Evolutionary conservation across 805 yeast species (phyloP).

Genomic region (Ogataea allantospora): DNA sequence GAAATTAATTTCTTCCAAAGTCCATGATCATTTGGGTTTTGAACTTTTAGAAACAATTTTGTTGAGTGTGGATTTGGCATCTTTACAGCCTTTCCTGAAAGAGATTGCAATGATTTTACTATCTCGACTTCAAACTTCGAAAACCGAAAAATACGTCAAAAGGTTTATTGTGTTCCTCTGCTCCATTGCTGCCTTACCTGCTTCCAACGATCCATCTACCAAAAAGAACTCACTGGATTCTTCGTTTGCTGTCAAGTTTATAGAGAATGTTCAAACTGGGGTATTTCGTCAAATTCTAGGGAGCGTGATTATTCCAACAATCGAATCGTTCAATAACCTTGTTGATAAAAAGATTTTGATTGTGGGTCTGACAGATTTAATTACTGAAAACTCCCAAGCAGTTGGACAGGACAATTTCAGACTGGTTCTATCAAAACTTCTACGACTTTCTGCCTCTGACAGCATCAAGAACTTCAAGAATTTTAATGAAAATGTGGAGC

Average conservation of each 20-base stretch:
- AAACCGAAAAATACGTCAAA: constrained; percentile 79
- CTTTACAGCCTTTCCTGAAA: constrained; percentile 53
- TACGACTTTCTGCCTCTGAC: constrained; percentile 36
- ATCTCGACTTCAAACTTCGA: constrained; percentile 74
- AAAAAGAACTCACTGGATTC: constrained; percentile 29
- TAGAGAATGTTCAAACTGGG: constrained; percentile 71
- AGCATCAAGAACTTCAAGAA: constrained; percentile 34
- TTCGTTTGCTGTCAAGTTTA: constrained; percentile 54
- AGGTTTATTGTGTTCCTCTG: constrained; percentile 64
- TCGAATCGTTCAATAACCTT: constrained; percentile 41
- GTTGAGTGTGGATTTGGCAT: constrained; percentile 48
- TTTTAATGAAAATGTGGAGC: constrained; percentile 40
- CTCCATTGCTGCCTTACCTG: constrained; percentile 26
- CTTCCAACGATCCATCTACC: constrained; percentile 24
- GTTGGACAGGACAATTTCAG: constrained; percentile 40
- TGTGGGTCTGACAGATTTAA: constrained; percentile 47
- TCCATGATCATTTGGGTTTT: constrained; percentile 79
- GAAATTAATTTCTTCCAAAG: constrained; percentile 80
- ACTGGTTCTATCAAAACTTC: constrained; percentile 42
- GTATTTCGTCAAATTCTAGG: constrained; percentile 50
- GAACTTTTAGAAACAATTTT: constrained; percentile 76
- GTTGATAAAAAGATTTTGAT: constrained; percentile 46
- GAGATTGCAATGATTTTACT: constrained; percentile 75
- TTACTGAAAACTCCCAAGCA: constrained; percentile 39
- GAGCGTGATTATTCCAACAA: constrained; percentile 50